phyloP scores from a whole-genome alignment of 805 yeast species.

The Suhomyces emberorum region DNA sequence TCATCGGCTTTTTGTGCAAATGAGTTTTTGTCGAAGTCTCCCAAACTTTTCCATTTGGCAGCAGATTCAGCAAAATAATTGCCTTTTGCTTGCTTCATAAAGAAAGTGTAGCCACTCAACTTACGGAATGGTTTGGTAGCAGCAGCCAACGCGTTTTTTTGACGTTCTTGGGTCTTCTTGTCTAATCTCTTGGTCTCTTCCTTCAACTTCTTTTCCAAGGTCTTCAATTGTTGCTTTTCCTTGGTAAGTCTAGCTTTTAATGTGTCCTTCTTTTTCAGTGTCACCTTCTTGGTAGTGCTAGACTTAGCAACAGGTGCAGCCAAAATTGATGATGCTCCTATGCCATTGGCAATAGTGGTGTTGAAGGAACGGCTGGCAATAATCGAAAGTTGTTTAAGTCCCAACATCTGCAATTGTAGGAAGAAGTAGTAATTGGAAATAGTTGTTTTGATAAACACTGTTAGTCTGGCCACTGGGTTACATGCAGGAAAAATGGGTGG shows the following conservation, averaged over 20 bases:
- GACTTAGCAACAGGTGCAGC: not conserved
- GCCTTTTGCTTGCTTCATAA: constrained; percentile 21
- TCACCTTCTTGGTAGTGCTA: constrained; percentile 1
- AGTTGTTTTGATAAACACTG: not conserved
- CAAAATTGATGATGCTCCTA: not conserved
- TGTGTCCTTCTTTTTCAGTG: constrained; percentile 11
- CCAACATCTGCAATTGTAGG: no score
- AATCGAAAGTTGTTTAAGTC: not conserved
- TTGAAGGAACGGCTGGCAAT: not conserved
- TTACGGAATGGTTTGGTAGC: constrained; percentile 25
- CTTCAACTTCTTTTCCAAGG: constrained; percentile 17
- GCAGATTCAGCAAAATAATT: constrained; percentile 15
- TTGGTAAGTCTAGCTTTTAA: constrained; percentile 18
- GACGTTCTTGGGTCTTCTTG: constrained; percentile 16
- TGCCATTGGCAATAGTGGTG: not conserved
- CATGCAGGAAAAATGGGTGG: constrained; percentile 1
- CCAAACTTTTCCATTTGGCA: constrained; percentile 25
- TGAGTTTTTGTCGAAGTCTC: constrained; percentile 25
- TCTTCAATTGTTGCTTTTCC: constrained; percentile 12
- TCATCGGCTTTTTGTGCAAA: constrained; percentile 25
- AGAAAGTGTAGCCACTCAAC: constrained; percentile 22
- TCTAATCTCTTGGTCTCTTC: constrained; percentile 14
- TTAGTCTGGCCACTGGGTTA: not conserved
- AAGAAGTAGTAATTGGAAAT: not conserved
- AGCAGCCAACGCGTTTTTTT: constrained; percentile 11